A percentile compares a stretch with the other conserved stretches of the same genome.
Evolutionary conservation across 305 asterid species (phyloP).

Genomic region (Ajuga reptans): DNA sequence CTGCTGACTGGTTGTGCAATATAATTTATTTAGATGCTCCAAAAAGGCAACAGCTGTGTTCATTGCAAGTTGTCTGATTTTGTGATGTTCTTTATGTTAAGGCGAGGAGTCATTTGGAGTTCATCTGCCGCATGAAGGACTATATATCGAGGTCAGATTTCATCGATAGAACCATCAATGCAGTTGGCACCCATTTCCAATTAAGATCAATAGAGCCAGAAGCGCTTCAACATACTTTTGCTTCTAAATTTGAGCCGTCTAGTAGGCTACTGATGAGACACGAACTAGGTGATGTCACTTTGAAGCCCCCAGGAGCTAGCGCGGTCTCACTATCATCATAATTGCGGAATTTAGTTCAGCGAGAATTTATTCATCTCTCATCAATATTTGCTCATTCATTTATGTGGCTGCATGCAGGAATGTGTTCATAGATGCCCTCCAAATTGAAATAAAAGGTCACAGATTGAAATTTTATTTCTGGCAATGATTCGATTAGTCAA

Average conservation of each 20-base stretch:
- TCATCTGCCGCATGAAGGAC: conserved; percentile 81
- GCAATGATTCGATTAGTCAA: too few species aligned
- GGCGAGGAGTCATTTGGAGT: conserved; percentile 77
- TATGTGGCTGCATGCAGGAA: too few species aligned
- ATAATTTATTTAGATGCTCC: too few species aligned
- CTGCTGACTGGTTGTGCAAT: too few species aligned
- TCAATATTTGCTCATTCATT: too few species aligned
- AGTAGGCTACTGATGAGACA: conserved; percentile 41
- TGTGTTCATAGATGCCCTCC: too few species aligned
- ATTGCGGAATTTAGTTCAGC: not conserved
- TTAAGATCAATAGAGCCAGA: conserved; percentile 33
- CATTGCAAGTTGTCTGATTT: not conserved
- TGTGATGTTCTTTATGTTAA: conserved; percentile 9
- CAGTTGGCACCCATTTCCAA: conserved; percentile 42
- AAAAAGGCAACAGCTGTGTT: too few species aligned
- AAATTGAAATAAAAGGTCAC: too few species aligned
- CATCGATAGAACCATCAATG: conserved; percentile 43
- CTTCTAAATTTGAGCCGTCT: conserved; percentile 42
- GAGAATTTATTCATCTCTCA: too few species aligned
- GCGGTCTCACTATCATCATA: conserved; percentile 16
- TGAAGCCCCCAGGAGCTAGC: conserved; percentile 18
- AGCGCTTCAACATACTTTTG: conserved; percentile 20
- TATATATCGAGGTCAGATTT: conserved; percentile 47
- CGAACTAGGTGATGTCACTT: conserved; percentile 44
- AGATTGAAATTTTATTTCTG: too few species aligned